Percentiles rank a stretch among this genome's conserved stretches.
phyloP scores from a whole-genome alignment of 352 stramenopile species.

The Globisporangium spiculum region DNA sequence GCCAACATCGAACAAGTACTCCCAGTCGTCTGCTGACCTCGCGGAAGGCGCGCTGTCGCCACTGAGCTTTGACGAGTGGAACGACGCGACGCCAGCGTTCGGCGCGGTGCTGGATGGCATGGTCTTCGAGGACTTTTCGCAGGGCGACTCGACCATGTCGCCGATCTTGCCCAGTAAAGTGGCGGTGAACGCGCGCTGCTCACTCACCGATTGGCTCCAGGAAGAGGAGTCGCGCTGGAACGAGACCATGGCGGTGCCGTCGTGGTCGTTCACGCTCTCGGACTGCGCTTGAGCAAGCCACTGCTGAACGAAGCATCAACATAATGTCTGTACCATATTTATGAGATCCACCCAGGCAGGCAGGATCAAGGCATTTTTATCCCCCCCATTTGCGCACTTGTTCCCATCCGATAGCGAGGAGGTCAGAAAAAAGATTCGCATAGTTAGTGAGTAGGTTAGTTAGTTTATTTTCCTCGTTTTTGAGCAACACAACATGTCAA shows the following conservation, averaged over 20 bases:
- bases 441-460: background rate
- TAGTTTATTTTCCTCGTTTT: conserved; percentile 1
- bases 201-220: conserved; percentile 53
- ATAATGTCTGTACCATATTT: conserved; percentile 16
- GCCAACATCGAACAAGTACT: conserved; percentile 28
- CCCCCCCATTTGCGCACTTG: background rate
- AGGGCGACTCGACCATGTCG: conserved; percentile 27
- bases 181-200: conserved; percentile 22
- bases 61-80: conserved; percentile 66
- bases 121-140: conserved; percentile 43
- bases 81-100: conserved; percentile 31
- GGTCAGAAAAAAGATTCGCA: background rate
- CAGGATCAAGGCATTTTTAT: conserved; percentile 7
- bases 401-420: background rate
- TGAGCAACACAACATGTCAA: background rate
- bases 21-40: background rate
- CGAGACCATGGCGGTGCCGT: conserved; percentile 44
- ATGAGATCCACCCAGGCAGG: background rate
- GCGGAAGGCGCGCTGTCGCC: conserved; percentile 35
- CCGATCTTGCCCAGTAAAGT: conserved; percentile 8
- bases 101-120: conserved; percentile 46
- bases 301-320: background rate
- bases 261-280: conserved; percentile 55
- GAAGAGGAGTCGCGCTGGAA: conserved; percentile 60
- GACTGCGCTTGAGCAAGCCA: conserved; percentile 32